phyloP scores from a whole-genome alignment of 306 rosid genomes.

The Begonia loranthoides region DNA sequence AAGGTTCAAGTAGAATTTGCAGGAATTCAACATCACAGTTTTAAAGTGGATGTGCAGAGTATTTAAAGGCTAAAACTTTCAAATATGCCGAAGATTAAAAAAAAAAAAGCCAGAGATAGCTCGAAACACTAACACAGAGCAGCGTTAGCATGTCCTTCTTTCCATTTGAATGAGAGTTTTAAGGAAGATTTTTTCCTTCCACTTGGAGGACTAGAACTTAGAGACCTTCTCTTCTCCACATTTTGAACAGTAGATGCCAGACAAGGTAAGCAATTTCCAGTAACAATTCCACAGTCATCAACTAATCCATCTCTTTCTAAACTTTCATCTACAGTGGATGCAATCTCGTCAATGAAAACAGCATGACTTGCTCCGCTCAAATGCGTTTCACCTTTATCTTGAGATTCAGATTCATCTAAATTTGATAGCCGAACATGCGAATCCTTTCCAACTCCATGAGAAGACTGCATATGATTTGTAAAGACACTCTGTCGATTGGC shows the following conservation, averaged over 20 bases:
- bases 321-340: conserved; percentile 48
- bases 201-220: conserved; percentile 69
- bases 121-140: conserved; percentile 42
- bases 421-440: conserved; percentile 19
- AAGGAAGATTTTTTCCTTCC: conserved; percentile 50
- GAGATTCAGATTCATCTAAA: conserved; percentile 30
- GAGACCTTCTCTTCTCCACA: conserved; percentile 64
- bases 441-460: conserved; percentile 22
- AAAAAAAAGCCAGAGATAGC: not conserved
- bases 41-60: too few relatives aligned
- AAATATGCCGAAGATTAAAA: not conserved
- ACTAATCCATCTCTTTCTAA: conserved; percentile 44
- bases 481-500: conserved; percentile 10
- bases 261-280: conserved; percentile 80
- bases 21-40: too few relatives aligned
- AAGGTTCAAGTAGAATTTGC: not conserved
- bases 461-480: conserved; percentile 23
- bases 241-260: conserved; percentile 60
- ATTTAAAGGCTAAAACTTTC: too few relatives aligned
- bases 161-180: conserved; percentile 61
- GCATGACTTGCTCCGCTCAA: conserved; percentile 40
- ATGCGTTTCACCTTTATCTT: conserved; percentile 23
- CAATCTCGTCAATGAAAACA: conserved; percentile 65
- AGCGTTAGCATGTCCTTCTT: conserved; percentile 52
- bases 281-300: conserved; percentile 84